A percentile compares a stretch with the other conserved stretches of the same genome.
These are phyloP conservation scores for Dillenia suffruticosa DNA, from an alignment of 164 flowering plant genomes.

Conservation along the genomic window DNA sequence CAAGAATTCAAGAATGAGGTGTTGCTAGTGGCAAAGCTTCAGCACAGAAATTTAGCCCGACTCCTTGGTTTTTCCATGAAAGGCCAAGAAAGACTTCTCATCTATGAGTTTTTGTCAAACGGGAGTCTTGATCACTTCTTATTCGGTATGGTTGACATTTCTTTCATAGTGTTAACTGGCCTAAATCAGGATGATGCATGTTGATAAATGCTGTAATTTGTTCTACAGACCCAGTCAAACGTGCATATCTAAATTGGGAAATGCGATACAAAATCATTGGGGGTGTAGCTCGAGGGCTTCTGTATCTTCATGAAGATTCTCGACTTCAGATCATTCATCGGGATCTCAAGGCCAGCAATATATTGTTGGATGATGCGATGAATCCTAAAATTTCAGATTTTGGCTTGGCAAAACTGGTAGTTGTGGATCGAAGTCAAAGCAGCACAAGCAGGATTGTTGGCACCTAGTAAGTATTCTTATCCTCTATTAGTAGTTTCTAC, in stretches of 20 bases:
- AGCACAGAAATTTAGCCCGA: conserved; percentile 41
- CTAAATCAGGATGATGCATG: not conserved
- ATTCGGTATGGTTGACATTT: conserved; percentile 22
- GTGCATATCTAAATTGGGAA: conserved; percentile 10
- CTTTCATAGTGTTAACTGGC: not conserved
- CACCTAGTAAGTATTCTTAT: conserved; percentile 22
- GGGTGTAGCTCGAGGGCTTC: conserved; percentile 24
- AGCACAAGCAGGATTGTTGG: conserved; percentile 23
- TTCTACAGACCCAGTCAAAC: conserved; percentile 4
- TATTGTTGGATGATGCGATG: conserved; percentile 26
- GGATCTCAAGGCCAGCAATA: conserved; percentile 29
- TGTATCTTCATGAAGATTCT: conserved; percentile 28
- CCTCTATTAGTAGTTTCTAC: no score
- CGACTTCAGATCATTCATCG: conserved; percentile 20
- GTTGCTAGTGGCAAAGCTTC: conserved; percentile 31
- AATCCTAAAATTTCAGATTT: conserved; percentile 34
- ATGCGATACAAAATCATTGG: conserved; percentile 11
- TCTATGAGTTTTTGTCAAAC: conserved; percentile 46
- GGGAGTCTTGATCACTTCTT: conserved; percentile 37
- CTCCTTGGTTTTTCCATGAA: conserved; percentile 34
- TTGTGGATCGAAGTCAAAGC: conserved; percentile 7
- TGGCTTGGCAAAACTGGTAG: conserved; percentile 29
- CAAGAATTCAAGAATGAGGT: conserved; percentile 34
- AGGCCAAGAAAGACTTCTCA: conserved; percentile 33
- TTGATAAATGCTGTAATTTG: no score